Conservation (phyloP, 106 monocot genomes). For the Platanthera guangdongensis region DNA sequence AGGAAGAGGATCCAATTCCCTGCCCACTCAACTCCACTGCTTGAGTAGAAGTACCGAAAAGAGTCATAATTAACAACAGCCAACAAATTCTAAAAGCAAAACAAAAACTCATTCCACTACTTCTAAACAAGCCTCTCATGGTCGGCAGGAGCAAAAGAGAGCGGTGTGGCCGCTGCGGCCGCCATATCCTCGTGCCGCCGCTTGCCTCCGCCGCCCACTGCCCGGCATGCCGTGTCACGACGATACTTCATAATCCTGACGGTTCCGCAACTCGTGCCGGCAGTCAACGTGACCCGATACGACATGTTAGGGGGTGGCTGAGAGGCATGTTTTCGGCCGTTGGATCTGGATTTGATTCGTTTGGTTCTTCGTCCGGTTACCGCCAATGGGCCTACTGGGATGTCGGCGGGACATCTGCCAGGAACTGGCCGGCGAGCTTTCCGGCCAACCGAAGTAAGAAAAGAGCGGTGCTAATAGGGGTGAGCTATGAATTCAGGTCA, state of each 20-base stretch:
- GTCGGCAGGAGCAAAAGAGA: conserved; percentile 8
- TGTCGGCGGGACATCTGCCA: not conserved
- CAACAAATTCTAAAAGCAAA: not conserved
- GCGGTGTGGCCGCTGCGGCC: conserved; percentile 24
- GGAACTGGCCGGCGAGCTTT: conserved; percentile 15
- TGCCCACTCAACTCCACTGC: not conserved
- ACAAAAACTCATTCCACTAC: not conserved
- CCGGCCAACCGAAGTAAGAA: conserved; percentile 27
- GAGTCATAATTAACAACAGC: not conserved
- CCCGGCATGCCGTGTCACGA: conserved; percentile 20
- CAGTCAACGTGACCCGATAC: not conserved
- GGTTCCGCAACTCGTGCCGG: not conserved
- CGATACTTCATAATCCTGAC: not conserved
- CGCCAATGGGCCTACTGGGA: not conserved
- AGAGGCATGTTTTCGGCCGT: conserved; percentile 16
- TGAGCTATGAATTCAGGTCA: conserved; percentile 25
- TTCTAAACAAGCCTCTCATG: not conserved
- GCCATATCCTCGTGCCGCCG: conserved; percentile 10
- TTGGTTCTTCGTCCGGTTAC: not conserved
- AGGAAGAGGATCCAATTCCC: not conserved
- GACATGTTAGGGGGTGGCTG: conserved; percentile 27
- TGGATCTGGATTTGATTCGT: not conserved
- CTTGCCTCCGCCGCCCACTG: conserved; percentile 22
- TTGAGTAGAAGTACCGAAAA: not conserved
- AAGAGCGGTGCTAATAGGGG: conserved; percentile 41